phyloP scores from a whole-genome alignment of 2,329 filamentous ascomycete species.

The Colletotrichum limetticola region DNA sequence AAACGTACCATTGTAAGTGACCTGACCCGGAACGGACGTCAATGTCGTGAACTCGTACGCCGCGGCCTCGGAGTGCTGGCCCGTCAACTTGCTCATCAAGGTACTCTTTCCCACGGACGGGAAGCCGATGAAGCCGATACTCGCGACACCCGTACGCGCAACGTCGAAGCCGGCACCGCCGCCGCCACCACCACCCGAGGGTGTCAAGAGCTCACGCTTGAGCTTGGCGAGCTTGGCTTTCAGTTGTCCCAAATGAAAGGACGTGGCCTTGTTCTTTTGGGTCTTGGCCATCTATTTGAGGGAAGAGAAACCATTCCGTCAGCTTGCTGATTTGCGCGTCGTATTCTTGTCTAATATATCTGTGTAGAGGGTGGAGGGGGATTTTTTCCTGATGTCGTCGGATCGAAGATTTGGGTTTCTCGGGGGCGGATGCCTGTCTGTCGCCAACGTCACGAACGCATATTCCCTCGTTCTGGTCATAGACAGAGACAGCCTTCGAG shows the following conservation, averaged over 20 bases:
- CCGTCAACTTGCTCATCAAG: slow-evolving; percentile 92
- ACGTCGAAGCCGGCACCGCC: slow-evolving; percentile 95
- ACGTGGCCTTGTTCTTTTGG: slow-evolving; percentile 97
- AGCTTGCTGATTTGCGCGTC: neutral
- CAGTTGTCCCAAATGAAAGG: slow-evolving; percentile 92
- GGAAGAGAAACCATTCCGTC: slow-evolving; percentile 34
- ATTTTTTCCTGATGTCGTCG: neutral
- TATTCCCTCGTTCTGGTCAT: neutral
- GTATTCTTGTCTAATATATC: slow-evolving; percentile 1
- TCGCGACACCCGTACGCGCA: slow-evolving; percentile 95
- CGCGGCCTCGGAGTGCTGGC: slow-evolving; percentile 95
- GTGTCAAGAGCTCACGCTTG: slow-evolving; percentile 94
- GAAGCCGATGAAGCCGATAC: slow-evolving; percentile 97
- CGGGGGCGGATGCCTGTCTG: neutral
- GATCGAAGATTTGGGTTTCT: neutral
- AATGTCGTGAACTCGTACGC: slow-evolving; percentile 99
- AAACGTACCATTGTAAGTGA: slow-evolving; percentile 83
- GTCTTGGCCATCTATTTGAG: slow-evolving; percentile 84
- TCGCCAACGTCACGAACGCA: neutral
- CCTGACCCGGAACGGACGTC: slow-evolving; percentile 96
- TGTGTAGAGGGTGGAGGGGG: neutral
- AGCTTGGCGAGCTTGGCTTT: slow-evolving; percentile 99
- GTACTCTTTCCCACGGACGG: slow-evolving; percentile 99
- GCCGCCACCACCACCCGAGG: slow-evolving; percentile 83
- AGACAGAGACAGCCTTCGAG: neutral